phyloP scores from a whole-genome alignment of 371 early-diverging fungal species.

The Entomophthora muscae region DNA sequence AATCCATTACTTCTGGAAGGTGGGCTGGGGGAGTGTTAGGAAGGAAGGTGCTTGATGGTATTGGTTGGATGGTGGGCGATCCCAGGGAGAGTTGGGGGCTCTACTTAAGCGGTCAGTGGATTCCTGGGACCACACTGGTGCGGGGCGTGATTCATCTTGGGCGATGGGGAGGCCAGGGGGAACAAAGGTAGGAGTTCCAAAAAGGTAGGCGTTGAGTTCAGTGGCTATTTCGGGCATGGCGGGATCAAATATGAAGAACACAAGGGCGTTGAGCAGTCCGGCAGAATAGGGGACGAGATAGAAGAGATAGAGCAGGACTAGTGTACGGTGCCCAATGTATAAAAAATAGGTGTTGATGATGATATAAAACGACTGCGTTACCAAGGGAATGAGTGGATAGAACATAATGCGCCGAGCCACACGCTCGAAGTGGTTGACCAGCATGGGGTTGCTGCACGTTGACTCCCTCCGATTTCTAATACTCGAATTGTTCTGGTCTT shows the following conservation, averaged over 20 bases:
- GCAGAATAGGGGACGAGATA: conserved; percentile 5
- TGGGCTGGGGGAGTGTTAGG: too few relatives aligned
- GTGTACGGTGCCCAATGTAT: conserved; percentile 1
- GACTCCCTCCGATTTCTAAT: not conserved
- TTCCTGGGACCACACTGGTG: too few relatives aligned
- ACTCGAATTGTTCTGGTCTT: too few relatives aligned
- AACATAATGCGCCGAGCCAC: not conserved
- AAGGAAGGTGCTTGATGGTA: too few relatives aligned
- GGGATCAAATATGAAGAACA: conserved; percentile 5
- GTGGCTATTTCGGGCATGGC: not conserved
- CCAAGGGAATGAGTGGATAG: conserved; percentile 3
- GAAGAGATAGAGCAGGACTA: not conserved
- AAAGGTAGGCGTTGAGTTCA: not conserved
- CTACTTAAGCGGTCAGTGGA: too few relatives aligned
- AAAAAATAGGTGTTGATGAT: conserved; percentile 3
- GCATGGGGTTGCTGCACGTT: not conserved
- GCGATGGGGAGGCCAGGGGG: too few relatives aligned
- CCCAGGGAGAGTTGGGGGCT: too few relatives aligned
- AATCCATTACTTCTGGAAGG: too few relatives aligned
- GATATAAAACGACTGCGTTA: conserved; percentile 4
- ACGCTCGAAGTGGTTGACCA: not conserved
- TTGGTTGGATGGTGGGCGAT: too few relatives aligned
- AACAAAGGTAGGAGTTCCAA: too few relatives aligned
- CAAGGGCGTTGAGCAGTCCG: not conserved
- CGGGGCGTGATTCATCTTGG: too few relatives aligned